phyloP scores from a whole-genome alignment of 352 stramenopile genomes.

The Globisporangium sylvaticum region DNA sequence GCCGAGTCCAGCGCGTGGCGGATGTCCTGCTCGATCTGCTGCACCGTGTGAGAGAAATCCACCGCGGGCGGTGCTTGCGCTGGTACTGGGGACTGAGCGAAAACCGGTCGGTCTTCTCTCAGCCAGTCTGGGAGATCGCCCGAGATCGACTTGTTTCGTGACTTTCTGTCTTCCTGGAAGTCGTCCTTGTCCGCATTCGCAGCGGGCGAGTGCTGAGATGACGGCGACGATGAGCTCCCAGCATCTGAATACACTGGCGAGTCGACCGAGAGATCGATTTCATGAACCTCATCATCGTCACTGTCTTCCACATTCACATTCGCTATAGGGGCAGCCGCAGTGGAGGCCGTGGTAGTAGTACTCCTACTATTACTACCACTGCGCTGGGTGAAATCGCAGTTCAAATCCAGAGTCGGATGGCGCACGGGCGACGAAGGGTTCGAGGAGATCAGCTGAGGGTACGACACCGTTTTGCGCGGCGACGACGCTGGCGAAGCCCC shows the following conservation, averaged over 20 bases:
- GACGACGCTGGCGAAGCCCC: conserved; percentile 10
- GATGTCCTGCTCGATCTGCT: conserved; percentile 63
- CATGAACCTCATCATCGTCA: conserved; percentile 5
- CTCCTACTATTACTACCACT: neutral
- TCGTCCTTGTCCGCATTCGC: neutral
- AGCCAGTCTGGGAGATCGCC: conserved; percentile 22
- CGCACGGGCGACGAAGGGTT: conserved; percentile 10
- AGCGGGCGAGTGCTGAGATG: neutral
- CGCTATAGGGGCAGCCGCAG: neutral
- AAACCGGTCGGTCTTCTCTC: conserved; percentile 1
- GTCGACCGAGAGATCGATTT: conserved; percentile 8
- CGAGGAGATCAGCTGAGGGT: conserved; percentile 14
- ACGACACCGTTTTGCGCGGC: conserved; percentile 28
- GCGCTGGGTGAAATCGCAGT: neutral
- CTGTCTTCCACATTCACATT: conserved; percentile 4
- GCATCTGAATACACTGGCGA: conserved; percentile 13
- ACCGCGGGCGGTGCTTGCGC: neutral
- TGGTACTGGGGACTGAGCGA: neutral
- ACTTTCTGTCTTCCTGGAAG: neutral
- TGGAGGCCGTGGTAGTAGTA: too few species aligned
- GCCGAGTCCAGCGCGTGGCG: conserved; percentile 49
- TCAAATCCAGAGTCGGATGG: neutral
- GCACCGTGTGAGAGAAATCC: conserved; percentile 24
- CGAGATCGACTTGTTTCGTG: conserved; percentile 1
- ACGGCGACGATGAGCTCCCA: conserved; percentile 5